Evolutionary conservation across 352 stramenopile species (phyloP), one percentile per base, ranked within the genome.

Genomic region (Pythium rhizo-oryzae): DNA sequence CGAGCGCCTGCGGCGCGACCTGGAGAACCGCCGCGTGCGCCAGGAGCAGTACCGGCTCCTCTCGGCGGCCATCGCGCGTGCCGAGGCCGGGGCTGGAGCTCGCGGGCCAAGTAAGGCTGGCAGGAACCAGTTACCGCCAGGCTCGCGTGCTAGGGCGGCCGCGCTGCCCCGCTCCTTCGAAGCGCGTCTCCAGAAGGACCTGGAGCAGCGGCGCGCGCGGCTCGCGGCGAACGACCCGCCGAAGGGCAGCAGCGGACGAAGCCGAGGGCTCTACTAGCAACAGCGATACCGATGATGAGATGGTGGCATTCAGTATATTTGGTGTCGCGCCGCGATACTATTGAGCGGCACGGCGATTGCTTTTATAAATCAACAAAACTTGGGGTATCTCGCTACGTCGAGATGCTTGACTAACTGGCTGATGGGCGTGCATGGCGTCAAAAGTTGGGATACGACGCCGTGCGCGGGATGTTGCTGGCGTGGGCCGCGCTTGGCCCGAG

Each of bases 1-100:
- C 44, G 82, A 90, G 15, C 74, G 84, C 15, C 56, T 91, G 21
- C 73, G 72, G 19, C 78, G 80, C 0, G 81, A 92, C 54, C 70
- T 91, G 23, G 80, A 85, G 62, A 70, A 78, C 11, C 77, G 80
- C 5, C 71, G 72, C 8, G 41, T 78, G 1, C 79, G 79, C 12
- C 71, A 70, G 11, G 70, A 84, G 35, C 81, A 87, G 59, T 79
- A 72, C 28, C 35, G 44, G 0, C 0, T 57, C 3, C 37, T 67
- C 37, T 30, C 75, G 7, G 67, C 35, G 62, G 65, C 67, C 1
- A 67, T 71, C 28, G 49, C 68, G 0, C 47, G 64, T 24, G 67
- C 60, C 33, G 68, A 69, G 19, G 55, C 56, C 47, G 37, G 37
- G 37, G 13, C 5, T 33, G 28, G 28, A 7, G 3, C 28, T 33